These are phyloP conservation scores for Butyriboletus loyo DNA, from an alignment of 768 basidiomycete species.

Conservation along the genomic window DNA sequence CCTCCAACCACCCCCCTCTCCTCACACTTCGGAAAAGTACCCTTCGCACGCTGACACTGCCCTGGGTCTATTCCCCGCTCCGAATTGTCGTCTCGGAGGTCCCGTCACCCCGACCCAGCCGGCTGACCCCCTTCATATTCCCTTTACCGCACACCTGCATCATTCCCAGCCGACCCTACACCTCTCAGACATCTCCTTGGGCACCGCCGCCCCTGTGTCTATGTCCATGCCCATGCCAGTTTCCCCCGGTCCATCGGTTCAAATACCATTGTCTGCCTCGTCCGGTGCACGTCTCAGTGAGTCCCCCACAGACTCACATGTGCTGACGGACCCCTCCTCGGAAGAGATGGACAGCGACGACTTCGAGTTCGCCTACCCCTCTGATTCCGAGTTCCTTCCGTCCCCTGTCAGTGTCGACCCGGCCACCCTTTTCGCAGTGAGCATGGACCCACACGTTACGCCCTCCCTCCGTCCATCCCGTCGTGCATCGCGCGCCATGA, in stretches of 20 bases:
- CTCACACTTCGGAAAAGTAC: not conserved
- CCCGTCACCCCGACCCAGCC: not conserved
- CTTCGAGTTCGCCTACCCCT: conserved; percentile 13
- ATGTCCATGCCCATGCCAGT: not conserved
- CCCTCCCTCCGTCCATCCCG: conserved; percentile 15
- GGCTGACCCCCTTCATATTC: not conserved
- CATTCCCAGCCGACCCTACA: conserved; percentile 20
- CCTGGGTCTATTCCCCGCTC: conserved; percentile 12
- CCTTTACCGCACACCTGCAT: not conserved
- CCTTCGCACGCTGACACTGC: not conserved
- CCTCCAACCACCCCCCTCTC: not conserved
- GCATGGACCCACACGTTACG: not conserved
- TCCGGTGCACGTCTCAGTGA: not conserved
- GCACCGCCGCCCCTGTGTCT: not conserved
- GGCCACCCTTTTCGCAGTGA: not conserved
- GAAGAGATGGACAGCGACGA: conserved; percentile 22
- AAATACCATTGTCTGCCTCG: conserved; percentile 5
- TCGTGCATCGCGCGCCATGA: conserved; percentile 22
- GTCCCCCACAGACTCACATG: conserved; percentile 1
- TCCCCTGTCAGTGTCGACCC: conserved; percentile 14
- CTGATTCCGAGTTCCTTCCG: conserved; percentile 24
- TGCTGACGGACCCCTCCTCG: conserved; percentile 1
- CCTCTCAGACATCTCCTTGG: conserved; percentile 21
- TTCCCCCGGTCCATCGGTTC: not conserved
- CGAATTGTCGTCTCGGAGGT: conserved; percentile 5